Evolutionary conservation across 345 rosid genomes (phyloP).

Genomic region (Triadica sebifera): DNA sequence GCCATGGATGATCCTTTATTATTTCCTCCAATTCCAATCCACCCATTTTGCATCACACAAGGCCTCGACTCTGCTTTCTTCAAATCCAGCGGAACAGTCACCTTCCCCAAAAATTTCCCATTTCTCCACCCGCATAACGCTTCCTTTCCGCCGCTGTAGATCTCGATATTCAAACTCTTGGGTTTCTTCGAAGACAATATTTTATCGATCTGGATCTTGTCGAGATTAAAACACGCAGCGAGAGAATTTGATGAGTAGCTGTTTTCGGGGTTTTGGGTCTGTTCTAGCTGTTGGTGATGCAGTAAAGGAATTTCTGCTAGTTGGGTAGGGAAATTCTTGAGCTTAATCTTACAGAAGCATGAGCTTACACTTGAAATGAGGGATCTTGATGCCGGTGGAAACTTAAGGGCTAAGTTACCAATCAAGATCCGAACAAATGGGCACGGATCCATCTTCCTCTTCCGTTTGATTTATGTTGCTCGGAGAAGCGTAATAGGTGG

Average conservation of each 20-base stretch:
- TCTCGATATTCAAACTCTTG: constrained; percentile 40
- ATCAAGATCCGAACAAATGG: constrained; percentile 75
- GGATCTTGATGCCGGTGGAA: constrained; percentile 38
- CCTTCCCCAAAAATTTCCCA: constrained; percentile 61
- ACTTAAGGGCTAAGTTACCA: constrained; percentile 69
- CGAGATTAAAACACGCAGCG: constrained; percentile 65
- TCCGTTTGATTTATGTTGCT: background rate
- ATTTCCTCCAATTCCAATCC: constrained; percentile 50
- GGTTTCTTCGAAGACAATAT: constrained; percentile 24
- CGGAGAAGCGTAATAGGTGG: background rate
- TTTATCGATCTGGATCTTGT: constrained; percentile 48
- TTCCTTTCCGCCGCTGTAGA: constrained; percentile 41
- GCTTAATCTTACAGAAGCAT: constrained; percentile 64
- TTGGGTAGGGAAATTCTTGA: constrained; percentile 51
- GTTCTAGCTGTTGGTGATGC: constrained; percentile 24
- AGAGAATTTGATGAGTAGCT: constrained; percentile 33
- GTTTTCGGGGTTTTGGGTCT: constrained; percentile 14
- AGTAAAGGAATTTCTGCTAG: constrained; percentile 36
- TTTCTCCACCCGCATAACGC: constrained; percentile 40
- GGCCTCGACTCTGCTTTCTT: constrained; percentile 52
- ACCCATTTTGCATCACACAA: constrained; percentile 62
- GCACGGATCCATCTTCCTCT: constrained; percentile 87
- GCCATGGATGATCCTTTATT: constrained; percentile 35
- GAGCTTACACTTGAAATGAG: constrained; percentile 29
- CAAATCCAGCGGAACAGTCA: constrained; percentile 58